phyloP scores from a whole-genome alignment of 306 rosid genomes.

The Casuarina equisetifolia region DNA sequence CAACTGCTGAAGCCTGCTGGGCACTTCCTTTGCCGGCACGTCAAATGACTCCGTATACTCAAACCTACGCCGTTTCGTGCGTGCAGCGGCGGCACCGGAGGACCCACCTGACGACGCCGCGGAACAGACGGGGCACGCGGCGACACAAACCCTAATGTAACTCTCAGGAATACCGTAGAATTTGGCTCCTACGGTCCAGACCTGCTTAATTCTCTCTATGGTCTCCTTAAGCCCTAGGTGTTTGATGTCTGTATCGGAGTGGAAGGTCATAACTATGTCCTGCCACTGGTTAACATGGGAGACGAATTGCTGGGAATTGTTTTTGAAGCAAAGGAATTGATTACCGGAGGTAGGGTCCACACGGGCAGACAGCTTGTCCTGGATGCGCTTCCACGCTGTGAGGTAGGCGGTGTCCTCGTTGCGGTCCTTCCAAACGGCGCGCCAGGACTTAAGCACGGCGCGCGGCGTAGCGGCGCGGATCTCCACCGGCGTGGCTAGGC shows the following conservation, averaged over 20 bases:
- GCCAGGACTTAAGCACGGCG: slow-evolving; percentile 86
- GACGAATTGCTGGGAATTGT: slow-evolving; percentile 86
- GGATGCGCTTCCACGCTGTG: slow-evolving; percentile 97
- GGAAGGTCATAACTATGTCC: slow-evolving; percentile 77
- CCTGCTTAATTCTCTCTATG: slow-evolving; percentile 81
- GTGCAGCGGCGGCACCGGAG: slow-evolving; percentile 24
- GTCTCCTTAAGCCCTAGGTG: slow-evolving; percentile 87
- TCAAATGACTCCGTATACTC: slow-evolving; percentile 92
- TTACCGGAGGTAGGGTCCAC: slow-evolving; percentile 55
- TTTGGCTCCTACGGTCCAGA: slow-evolving; percentile 97
- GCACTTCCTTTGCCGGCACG: slow-evolving; percentile 93
- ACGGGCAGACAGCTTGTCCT: slow-evolving; percentile 77
- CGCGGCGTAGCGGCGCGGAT: slow-evolving; percentile 85
- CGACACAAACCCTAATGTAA: slow-evolving; percentile 84
- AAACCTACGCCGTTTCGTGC: slow-evolving; percentile 77
- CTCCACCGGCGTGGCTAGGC: slow-evolving; percentile 77
- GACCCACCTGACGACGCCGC: slow-evolving; percentile 39
- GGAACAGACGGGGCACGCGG: slow-evolving; percentile 75
- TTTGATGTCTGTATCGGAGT: slow-evolving; percentile 73
- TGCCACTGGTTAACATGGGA: slow-evolving; percentile 91
- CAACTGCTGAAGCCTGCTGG: slow-evolving; percentile 72
- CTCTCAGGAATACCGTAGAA: slow-evolving; percentile 97
- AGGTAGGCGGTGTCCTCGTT: slow-evolving; percentile 94
- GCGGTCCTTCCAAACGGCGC: slow-evolving; percentile 97
- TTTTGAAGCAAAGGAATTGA: slow-evolving; percentile 86